Evolutionary conservation across 2,329 filamentous ascomycete genomes (phyloP), one percentile per base, ranked within the genome.

Genomic region (Fusarium graminum): DNA sequence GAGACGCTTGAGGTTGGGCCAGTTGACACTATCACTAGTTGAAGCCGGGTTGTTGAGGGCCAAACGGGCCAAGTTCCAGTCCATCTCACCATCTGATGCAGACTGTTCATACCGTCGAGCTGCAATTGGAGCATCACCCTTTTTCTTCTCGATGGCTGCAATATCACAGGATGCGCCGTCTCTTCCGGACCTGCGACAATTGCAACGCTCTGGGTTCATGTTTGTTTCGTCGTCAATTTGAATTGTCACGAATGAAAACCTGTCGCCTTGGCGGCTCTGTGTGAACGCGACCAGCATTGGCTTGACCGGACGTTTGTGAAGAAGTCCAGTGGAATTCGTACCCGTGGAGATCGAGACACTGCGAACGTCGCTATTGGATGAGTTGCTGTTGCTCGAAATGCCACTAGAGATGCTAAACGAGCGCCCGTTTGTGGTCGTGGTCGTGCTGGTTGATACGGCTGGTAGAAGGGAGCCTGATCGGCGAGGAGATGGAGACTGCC

Each of bases 231-330:
- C 70, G 34, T 78, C 76, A 14, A 78, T 66, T 7, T 75, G 69
- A 4, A 78, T 52, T 9, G 73, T 70, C 14, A 78, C 74, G 7
- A 78, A 72, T 1, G 73, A 71, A 13, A 69, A 53, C 28, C 56
- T 65, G 16, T 68, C 67, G 2, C 63, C 68, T 25, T 67, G 44
- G 2, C 51, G 39, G 43, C 64, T 69, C 28, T 72, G 70, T 0
- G 76, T 77, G 45, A 77, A 79, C 8, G 79, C 52, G 2, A 78
- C 76, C 7, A 78, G 70, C 72, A 77, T 72, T 3, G 77, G 77
- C 36, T 76, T 76, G 14, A 70, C 55, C 2, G 77, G 77, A 10
- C 69, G 67, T 22, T 65, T 69, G 36, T 77, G 75, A 6, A 78
- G 57, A 9, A 71, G 66, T 4, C 74, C 77, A 2, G 74, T 75